phyloP scores from a whole-genome alignment of 1,284 basidiomycete species.

The Phellopilus nigrolimitatus region DNA sequence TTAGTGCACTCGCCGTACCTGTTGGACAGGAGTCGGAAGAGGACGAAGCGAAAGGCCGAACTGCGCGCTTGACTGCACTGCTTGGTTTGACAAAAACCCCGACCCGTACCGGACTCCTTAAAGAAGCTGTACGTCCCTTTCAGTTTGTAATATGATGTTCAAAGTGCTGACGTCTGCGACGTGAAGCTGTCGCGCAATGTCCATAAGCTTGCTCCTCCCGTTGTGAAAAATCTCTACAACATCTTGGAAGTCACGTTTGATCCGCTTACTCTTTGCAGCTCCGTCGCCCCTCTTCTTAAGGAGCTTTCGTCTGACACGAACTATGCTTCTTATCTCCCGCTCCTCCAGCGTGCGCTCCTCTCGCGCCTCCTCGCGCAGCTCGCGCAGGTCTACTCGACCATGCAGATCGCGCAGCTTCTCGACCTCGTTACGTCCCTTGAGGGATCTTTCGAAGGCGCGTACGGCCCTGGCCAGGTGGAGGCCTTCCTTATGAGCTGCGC shows the following conservation, averaged over 20 bases:
- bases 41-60: conserved; percentile 72
- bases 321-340: conserved; percentile 76
- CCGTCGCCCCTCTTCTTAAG: conserved; percentile 80
- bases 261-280: conserved; percentile 83
- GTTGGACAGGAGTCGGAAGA: conserved; percentile 70
- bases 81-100: conserved; percentile 86
- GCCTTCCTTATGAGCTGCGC: conserved; percentile 93
- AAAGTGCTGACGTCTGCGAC: conserved; percentile 8
- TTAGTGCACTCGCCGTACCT: conserved; percentile 92
- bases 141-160: background rate
- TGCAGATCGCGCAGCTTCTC: conserved; percentile 76
- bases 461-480: conserved; percentile 76
- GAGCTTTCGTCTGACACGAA: conserved; percentile 49
- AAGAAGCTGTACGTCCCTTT: conserved; percentile 66
- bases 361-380: conserved; percentile 93
- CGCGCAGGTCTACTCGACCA: conserved; percentile 89
- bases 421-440: conserved; percentile 74
- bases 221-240: conserved; percentile 81
- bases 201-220: conserved; percentile 75
- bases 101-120: conserved; percentile 80
- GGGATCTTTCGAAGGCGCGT: conserved; percentile 46
- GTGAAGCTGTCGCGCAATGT: conserved; percentile 75
- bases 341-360: conserved; percentile 89
- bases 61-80: conserved; percentile 77
- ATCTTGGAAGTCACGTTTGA: conserved; percentile 95